These are phyloP conservation scores for Pulicaria dysenterica DNA, from an alignment of 129 eudicot genomes.

Conservation along the genomic window DNA sequence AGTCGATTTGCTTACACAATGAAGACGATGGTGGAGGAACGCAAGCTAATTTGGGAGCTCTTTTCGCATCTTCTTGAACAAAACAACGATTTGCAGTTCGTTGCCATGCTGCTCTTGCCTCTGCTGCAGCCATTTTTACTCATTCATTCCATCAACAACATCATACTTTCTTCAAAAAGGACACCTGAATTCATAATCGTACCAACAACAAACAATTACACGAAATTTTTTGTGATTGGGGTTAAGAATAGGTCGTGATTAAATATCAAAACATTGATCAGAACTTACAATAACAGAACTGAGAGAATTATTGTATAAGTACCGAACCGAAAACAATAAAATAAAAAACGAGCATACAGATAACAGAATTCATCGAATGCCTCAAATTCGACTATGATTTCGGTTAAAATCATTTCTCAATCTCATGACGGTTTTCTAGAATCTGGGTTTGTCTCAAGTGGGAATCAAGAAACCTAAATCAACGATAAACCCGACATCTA, in stretches of 20 bases:
- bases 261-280: not conserved
- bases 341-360: not conserved
- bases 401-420: not conserved
- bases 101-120: constrained; percentile 98
- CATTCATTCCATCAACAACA: constrained; percentile 37
- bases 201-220: not conserved
- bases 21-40: constrained; percentile 67
- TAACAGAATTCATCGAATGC: not conserved
- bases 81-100: constrained; percentile 91
- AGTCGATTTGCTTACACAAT: constrained; percentile 48
- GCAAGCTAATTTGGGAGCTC: constrained; percentile 95
- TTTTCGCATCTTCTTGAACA: constrained; percentile 96
- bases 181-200: constrained; percentile 6
- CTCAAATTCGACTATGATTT: constrained; percentile 2
- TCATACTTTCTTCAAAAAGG: constrained; percentile 4
- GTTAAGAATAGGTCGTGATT: not conserved
- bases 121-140: constrained; percentile 84
- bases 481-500: constrained; percentile 15
- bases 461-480: constrained; percentile 15
- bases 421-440: not conserved
- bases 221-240: not conserved
- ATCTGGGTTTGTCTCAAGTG: not conserved
- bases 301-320: too few species aligned
- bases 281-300: not conserved
- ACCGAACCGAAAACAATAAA: not conserved